phyloP scores from a whole-genome alignment of 352 stramenopile species.

The Globisporangium yorkense region DNA sequence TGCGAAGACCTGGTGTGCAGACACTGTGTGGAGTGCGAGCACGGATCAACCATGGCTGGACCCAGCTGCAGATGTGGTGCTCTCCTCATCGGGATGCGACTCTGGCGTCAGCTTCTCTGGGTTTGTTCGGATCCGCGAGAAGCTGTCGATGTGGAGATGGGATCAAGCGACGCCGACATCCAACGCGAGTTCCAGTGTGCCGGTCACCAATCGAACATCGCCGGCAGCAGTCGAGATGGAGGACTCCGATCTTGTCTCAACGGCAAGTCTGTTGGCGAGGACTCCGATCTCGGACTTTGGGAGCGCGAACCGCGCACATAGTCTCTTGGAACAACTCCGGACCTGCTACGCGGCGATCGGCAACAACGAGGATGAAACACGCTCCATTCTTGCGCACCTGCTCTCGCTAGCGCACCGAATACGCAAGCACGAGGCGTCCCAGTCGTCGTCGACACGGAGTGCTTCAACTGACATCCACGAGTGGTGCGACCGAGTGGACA shows the following conservation, averaged over 20 bases:
- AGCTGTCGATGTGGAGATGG: slow-evolving; percentile 8
- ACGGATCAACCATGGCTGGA: not conserved
- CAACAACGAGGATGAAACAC: slow-evolving; percentile 10
- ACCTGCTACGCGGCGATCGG: slow-evolving; percentile 8
- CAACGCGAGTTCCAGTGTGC: not conserved
- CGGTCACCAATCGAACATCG: not conserved
- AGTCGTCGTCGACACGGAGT: not conserved
- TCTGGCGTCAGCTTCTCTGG: not conserved
- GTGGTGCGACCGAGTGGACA: slow-evolving; percentile 28
- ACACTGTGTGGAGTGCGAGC: not conserved
- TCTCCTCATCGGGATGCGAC: not conserved
- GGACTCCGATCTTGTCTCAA: slow-evolving; percentile 1
- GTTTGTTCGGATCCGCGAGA: slow-evolving; percentile 1
- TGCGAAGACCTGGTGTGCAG: not conserved
- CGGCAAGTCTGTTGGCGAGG: slow-evolving; percentile 4
- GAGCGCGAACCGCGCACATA: not conserved
- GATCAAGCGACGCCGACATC: not conserved
- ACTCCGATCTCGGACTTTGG: slow-evolving; percentile 5
- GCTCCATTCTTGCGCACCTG: slow-evolving; percentile 8
- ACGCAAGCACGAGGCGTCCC: not conserved
- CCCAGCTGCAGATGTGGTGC: not conserved
- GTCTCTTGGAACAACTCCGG: slow-evolving; percentile 6
- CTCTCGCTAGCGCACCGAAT: slow-evolving; percentile 6
- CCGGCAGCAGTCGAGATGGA: not conserved
- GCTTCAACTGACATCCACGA: slow-evolving; percentile 1